Percentiles rank a stretch among this genome's conserved stretches.
Conservation (phyloP, 2,329 filamentous ascomycete genomes). For the Ophiostoma pallidulum region DNA sequence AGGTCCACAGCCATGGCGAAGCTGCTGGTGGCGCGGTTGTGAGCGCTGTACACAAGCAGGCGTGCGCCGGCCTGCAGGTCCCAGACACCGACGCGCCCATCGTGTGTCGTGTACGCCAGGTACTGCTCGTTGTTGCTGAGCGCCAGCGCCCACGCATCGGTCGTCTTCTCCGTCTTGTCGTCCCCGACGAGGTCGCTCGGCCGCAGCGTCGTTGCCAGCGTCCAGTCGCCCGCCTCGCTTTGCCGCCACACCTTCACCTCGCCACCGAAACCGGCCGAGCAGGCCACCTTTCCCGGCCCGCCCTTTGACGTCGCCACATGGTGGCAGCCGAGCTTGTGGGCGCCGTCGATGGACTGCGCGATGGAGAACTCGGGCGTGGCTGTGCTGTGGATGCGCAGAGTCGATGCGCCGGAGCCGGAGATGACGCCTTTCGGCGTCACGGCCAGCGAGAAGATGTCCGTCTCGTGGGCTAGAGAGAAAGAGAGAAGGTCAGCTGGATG, state of each 20-base stretch:
- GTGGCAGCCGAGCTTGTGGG: conserved; percentile 84
- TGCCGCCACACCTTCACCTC: conserved; percentile 76
- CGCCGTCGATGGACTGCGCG: conserved; percentile 66
- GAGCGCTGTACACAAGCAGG: conserved; percentile 55
- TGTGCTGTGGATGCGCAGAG: conserved; percentile 72
- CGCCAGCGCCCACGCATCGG: conserved; percentile 79
- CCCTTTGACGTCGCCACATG: conserved; percentile 61
- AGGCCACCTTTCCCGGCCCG: conserved; percentile 59
- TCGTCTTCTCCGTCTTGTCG: conserved; percentile 22
- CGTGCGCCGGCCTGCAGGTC: conserved; percentile 48
- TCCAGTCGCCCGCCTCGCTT: conserved; percentile 48
- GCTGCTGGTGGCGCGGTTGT: conserved; percentile 52
- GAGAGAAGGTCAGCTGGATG: no score
- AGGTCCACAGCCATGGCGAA: conserved; percentile 86
- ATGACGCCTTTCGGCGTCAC: conserved; percentile 65
- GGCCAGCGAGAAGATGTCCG: conserved; percentile 77
- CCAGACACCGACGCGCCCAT: conserved; percentile 86
- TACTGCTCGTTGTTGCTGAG: conserved; percentile 76
- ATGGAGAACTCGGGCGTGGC: conserved; percentile 62
- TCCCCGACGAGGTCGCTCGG: conserved; percentile 19
- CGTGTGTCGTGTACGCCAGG: conserved; percentile 77
- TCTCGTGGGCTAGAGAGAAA: conserved; percentile 58
- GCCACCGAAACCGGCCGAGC: conserved; percentile 81
- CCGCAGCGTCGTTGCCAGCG: conserved; percentile 35
- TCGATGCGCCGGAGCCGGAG: conserved; percentile 76